phyloP scores from a whole-genome alignment of 2,329 filamentous ascomycete genomes.

The Chrysoporthe puriensis region DNA sequence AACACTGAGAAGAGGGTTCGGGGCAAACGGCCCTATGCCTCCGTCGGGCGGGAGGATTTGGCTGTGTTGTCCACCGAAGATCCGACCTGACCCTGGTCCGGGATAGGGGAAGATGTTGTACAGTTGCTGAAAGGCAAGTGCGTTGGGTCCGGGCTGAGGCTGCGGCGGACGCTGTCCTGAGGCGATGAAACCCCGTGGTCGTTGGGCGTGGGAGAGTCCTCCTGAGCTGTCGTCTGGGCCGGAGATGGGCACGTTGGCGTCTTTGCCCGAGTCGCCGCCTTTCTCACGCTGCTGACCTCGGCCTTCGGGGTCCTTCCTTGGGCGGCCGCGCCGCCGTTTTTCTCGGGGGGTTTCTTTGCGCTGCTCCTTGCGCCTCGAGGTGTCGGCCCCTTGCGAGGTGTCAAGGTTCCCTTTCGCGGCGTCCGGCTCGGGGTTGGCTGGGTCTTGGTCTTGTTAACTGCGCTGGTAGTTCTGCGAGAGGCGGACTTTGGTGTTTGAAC shows the following conservation, averaged over 20 bases:
- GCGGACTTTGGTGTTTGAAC: constrained; percentile 30
- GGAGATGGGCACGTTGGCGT: constrained; percentile 1
- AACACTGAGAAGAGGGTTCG: neutral
- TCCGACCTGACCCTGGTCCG: neutral
- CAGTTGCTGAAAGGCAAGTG: neutral
- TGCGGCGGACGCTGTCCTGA: constrained; percentile 15
- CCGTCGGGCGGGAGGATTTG: neutral
- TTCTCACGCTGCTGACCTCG: neutral
- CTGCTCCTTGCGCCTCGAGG: constrained; percentile 3
- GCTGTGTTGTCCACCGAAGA: neutral
- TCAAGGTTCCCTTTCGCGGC: neutral
- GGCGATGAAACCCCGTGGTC: neutral
- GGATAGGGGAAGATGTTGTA: constrained; percentile 3
- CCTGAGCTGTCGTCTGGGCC: neutral
- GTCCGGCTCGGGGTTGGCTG: constrained; percentile 32
- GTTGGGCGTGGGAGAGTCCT: neutral
- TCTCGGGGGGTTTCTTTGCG: constrained; percentile 4
- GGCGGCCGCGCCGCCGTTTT: constrained; percentile 16
- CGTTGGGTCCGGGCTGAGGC: constrained; percentile 3
- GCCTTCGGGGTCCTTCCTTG: constrained; percentile 13
- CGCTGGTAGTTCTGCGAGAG: neutral
- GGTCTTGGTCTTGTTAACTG: constrained; percentile 40
- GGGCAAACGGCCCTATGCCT: neutral
- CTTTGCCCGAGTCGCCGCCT: neutral
- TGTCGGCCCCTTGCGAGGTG: constrained; percentile 12